These are phyloP conservation scores for Silene conica DNA, from an alignment of 148 eudicot species.

Conservation along the genomic window DNA sequence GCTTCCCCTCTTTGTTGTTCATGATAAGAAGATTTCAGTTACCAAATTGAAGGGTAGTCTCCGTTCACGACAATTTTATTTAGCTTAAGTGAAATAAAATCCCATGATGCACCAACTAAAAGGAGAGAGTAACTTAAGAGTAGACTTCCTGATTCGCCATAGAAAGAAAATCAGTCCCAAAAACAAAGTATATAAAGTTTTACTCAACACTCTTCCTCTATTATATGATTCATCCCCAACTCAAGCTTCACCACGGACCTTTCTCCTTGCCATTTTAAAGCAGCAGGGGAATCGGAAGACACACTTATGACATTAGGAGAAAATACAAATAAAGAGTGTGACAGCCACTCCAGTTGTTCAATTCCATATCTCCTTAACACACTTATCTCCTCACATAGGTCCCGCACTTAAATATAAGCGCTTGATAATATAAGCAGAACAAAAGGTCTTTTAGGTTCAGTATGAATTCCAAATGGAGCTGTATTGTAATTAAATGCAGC, in stretches of 20 bases:
- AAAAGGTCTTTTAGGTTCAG: not conserved
- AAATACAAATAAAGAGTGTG: not conserved
- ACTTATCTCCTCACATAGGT: not conserved
- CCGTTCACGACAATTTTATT: not conserved
- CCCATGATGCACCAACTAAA: not conserved
- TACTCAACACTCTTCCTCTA: not conserved
- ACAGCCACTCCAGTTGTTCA: not conserved
- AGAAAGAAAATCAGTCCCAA: not conserved
- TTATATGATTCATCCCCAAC: no score
- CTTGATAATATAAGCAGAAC: not conserved
- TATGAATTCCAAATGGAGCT: not conserved
- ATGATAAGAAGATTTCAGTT: not conserved
- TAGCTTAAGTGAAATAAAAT: not conserved
- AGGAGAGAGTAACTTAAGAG: not conserved
- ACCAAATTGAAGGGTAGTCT: not conserved
- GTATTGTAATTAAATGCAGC: not conserved
- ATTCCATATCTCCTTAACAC: not conserved
- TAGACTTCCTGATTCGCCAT: not conserved
- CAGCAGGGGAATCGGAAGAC: not conserved
- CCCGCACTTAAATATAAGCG: not conserved
- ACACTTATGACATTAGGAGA: not conserved
- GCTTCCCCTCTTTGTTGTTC: not conserved
- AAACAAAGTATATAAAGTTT: not conserved
- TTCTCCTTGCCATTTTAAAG: not conserved
- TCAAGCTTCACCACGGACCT: not conserved